Evolutionary conservation across 352 stramenopile species (phyloP).

Genomic region (Pythium guiyangense): DNA sequence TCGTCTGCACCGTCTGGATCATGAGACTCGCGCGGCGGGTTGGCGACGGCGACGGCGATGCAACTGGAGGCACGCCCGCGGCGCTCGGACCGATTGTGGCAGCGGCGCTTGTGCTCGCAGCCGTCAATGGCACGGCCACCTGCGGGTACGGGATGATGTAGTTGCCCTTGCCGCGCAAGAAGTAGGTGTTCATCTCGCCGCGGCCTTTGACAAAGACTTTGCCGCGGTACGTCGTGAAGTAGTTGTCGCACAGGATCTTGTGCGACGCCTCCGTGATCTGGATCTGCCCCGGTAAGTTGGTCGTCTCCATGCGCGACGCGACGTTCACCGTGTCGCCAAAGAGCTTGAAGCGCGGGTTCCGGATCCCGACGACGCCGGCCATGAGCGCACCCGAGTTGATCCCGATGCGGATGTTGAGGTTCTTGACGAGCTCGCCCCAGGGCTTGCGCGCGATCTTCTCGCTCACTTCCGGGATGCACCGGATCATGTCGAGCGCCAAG

Average conservation of each 20-base stretch:
- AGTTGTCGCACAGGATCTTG: slow-evolving; percentile 61
- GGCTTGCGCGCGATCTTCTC: slow-evolving; percentile 65
- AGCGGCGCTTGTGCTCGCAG: background rate
- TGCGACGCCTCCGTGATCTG: slow-evolving; percentile 75
- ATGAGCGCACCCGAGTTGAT: slow-evolving; percentile 85
- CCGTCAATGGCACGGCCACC: background rate
- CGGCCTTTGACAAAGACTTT: slow-evolving; percentile 81
- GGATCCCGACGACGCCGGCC: slow-evolving; percentile 81
- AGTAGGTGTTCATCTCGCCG: slow-evolving; percentile 84
- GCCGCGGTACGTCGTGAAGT: slow-evolving; percentile 59
- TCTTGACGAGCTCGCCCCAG: slow-evolving; percentile 60
- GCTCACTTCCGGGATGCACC: slow-evolving; percentile 73
- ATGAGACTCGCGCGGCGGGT: slow-evolving; percentile 6
- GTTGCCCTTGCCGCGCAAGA: slow-evolving; percentile 53
- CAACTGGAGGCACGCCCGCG: background rate
- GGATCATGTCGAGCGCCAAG: slow-evolving; percentile 75
- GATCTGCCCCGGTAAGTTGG: slow-evolving; percentile 73
- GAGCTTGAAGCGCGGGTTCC: slow-evolving; percentile 84
- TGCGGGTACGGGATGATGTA: slow-evolving; percentile 53
- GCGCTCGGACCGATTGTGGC: background rate
- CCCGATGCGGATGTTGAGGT: slow-evolving; percentile 83
- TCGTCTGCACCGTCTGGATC: slow-evolving; percentile 15
- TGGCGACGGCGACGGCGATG: background rate
- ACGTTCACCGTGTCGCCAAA: slow-evolving; percentile 88
- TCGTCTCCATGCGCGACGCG: slow-evolving; percentile 82